Percentiles rank a stretch among this genome's conserved stretches.
Evolutionary conservation across 768 basidiomycete genomes (phyloP).

Genomic region (Xerocomellus chrysenteron): DNA sequence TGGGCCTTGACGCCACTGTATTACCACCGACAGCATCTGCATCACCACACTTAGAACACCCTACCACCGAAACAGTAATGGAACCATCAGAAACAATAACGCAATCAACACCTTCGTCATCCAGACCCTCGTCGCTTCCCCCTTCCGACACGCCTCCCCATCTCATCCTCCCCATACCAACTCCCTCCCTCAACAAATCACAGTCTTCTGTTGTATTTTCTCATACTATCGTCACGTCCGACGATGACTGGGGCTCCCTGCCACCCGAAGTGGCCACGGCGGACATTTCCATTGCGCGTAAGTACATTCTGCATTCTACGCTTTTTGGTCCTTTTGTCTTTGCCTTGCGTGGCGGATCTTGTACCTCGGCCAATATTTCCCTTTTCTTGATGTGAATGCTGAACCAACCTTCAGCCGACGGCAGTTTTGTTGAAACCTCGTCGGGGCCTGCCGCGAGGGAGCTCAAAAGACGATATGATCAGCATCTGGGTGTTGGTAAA

Average conservation of each 20-base stretch:
- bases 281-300: slow-evolving; percentile 60
- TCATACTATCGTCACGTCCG: slow-evolving; percentile 37
- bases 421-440: slow-evolving; percentile 77
- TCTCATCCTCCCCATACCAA: slow-evolving; percentile 45
- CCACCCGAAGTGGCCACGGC: slow-evolving; percentile 53
- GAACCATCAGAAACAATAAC: slow-evolving; percentile 18
- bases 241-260: slow-evolving; percentile 41
- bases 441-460: slow-evolving; percentile 74
- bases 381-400: neutral
- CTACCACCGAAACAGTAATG: slow-evolving; percentile 21
- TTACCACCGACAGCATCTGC: slow-evolving; percentile 20
- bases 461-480: slow-evolving; percentile 75
- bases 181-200: slow-evolving; percentile 37
- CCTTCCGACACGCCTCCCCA: slow-evolving; percentile 24
- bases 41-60: slow-evolving; percentile 23
- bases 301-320: slow-evolving; percentile 29
- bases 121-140: slow-evolving; percentile 21
- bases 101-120: slow-evolving; percentile 12
- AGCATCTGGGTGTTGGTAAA: slow-evolving; percentile 61
- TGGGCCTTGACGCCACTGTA: slow-evolving; percentile 24
- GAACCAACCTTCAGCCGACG: slow-evolving; percentile 51
- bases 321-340: neutral
- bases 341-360: slow-evolving; percentile 8
- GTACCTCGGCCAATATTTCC: neutral
- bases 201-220: slow-evolving; percentile 47